phyloP scores from a whole-genome alignment of 257 asterid genomes.

The Nicotiana knightiana region DNA sequence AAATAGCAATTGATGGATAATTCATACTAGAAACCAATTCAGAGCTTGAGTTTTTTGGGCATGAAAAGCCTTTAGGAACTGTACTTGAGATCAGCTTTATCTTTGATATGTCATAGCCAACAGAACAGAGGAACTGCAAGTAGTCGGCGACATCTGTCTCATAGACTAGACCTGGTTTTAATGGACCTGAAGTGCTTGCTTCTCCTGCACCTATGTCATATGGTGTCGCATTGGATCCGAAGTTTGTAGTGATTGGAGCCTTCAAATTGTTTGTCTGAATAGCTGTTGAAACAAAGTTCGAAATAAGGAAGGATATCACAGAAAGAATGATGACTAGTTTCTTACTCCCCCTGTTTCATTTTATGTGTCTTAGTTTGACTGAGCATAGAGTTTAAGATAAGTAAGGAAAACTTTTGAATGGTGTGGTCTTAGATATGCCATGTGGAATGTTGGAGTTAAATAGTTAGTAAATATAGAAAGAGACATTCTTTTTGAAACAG shows the following conservation, averaged over 20 bases:
- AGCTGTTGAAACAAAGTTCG: neutral
- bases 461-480: too few relatives aligned
- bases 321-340: too few relatives aligned
- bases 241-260: constrained; percentile 37
- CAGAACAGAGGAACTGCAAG: constrained; percentile 52
- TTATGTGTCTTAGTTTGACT: too few relatives aligned
- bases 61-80: constrained; percentile 48
- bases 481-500: too few relatives aligned
- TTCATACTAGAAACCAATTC: constrained; percentile 66
- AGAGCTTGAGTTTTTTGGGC: constrained; percentile 28
- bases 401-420: too few relatives aligned
- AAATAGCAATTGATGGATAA: constrained; percentile 67
- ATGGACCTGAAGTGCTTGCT: neutral
- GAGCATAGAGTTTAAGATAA: too few relatives aligned
- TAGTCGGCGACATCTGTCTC: constrained; percentile 47
- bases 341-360: too few relatives aligned
- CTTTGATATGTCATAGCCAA: constrained; percentile 33
- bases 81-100: constrained; percentile 40
- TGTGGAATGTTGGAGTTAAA: too few relatives aligned
- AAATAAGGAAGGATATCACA: neutral
- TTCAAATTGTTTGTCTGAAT: constrained; percentile 46
- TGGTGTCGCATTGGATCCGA: constrained; percentile 38
- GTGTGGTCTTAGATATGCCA: too few relatives aligned
- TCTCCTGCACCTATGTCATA: constrained; percentile 8
- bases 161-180: constrained; percentile 21